A percentile compares a stretch with the other conserved stretches of the same genome.
These are phyloP conservation scores for Sporothrix mexicana DNA, from an alignment of 2,329 filamentous ascomycete species.

Conservation along the genomic window DNA sequence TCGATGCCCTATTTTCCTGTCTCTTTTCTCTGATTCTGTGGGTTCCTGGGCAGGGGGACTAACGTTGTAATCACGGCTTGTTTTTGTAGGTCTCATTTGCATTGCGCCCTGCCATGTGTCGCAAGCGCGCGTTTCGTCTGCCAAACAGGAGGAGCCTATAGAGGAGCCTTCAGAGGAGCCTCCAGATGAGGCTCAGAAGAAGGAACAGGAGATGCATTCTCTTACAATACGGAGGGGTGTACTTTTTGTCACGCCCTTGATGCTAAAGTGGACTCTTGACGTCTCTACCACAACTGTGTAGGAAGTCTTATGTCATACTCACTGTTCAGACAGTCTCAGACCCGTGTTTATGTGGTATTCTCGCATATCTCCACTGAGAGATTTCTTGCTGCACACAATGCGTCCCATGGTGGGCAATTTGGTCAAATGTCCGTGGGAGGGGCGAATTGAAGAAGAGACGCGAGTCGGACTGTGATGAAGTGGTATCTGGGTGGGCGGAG, in stretches of 20 bases:
- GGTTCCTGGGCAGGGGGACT: neutral
- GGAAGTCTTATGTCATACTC: too few species aligned
- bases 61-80: neutral
- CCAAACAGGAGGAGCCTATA: neutral
- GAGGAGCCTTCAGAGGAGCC: neutral
- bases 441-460: neutral
- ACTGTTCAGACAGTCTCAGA: too few species aligned
- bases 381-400: neutral
- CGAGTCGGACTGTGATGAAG: neutral
- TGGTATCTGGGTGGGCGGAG: too few species aligned
- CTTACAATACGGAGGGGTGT: neutral
- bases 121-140: conserved; percentile 22
- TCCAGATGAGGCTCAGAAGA: neutral
- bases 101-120: conserved; percentile 13
- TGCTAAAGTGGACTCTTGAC: neutral
- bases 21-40: neutral
- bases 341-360: neutral
- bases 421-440: neutral
- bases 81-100: neutral
- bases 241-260: conserved; percentile 2
- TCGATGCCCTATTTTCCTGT: neutral
- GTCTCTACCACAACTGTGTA: neutral
- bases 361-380: neutral
- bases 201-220: neutral
- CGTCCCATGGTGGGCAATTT: neutral